These are phyloP conservation scores for Cordyceps javanica DNA, from an alignment of 2,329 filamentous ascomycete genomes.

Conservation along the genomic window DNA sequence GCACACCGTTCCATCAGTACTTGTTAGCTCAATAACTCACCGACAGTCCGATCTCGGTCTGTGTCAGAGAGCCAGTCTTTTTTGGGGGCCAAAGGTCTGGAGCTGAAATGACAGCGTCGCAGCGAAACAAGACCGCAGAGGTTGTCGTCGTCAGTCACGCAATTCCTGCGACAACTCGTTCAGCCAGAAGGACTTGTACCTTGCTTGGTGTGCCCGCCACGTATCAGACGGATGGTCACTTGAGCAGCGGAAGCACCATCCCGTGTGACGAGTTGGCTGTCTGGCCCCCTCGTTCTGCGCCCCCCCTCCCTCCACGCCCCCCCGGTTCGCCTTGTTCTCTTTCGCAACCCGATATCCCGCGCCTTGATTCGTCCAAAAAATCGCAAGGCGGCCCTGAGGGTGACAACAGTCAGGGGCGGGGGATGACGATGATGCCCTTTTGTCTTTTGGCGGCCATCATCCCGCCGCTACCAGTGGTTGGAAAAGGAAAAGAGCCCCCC, in stretches of 20 bases:
- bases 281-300: not conserved
- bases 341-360: not conserved
- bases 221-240: not conserved
- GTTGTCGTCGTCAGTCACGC: not conserved
- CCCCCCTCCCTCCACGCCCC: not conserved
- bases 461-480: not conserved
- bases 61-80: not conserved
- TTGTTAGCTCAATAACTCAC: not conserved
- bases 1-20: no score
- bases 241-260: not conserved
- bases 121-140: not conserved
- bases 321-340: not conserved
- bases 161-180: not conserved
- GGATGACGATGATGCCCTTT: not conserved
- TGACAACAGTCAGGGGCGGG: not conserved
- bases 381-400: no score
- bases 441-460: not conserved
- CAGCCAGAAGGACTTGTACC: not conserved
- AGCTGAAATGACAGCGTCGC: conserved; percentile 9
- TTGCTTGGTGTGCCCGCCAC: not conserved
- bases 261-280: not conserved
- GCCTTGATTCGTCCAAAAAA: not conserved
- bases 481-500: not conserved
- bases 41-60: not conserved
- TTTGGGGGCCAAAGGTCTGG: conserved; percentile 4